phyloP scores from a whole-genome alignment of 257 asterid genomes.

The Solanum sitiens region DNA sequence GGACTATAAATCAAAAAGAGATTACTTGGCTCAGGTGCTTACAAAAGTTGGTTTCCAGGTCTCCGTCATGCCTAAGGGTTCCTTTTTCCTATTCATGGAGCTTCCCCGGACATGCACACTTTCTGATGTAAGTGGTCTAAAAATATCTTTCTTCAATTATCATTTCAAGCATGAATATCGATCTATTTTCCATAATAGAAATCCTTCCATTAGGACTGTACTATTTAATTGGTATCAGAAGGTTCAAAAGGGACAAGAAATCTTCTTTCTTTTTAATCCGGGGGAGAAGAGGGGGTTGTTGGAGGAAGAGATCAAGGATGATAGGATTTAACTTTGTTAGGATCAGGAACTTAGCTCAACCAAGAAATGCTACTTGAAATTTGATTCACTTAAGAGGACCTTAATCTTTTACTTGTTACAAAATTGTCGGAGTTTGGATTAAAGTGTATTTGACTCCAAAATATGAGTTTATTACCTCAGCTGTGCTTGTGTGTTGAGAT shows the following conservation, averaged over 20 bases:
- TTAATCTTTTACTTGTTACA: neutral
- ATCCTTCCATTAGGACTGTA: neutral
- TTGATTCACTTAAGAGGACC: neutral
- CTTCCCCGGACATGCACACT: conserved; percentile 64
- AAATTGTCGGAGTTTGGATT: neutral
- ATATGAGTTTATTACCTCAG: neutral
- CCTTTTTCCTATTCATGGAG: conserved; percentile 59
- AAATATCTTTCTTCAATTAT: neutral
- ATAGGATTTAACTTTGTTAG: neutral
- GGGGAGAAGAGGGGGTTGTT: neutral
- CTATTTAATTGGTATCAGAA: neutral
- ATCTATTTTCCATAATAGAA: neutral
- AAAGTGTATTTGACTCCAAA: neutral
- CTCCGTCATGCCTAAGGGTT: conserved; percentile 60
- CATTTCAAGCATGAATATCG: neutral
- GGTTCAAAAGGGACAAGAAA: neutral
- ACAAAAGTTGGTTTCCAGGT: conserved; percentile 52
- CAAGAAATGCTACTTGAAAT: neutral
- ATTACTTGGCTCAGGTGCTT: conserved; percentile 45
- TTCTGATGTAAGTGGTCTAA: conserved; percentile 52
- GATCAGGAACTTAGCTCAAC: neutral
- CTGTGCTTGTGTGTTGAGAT: neutral
- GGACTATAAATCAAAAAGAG: conserved; percentile 78
- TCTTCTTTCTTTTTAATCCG: neutral
- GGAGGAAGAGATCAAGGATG: neutral